Evolutionary conservation across 2,329 filamentous ascomycete species (phyloP).

Genomic region (Epichloe sp.): DNA sequence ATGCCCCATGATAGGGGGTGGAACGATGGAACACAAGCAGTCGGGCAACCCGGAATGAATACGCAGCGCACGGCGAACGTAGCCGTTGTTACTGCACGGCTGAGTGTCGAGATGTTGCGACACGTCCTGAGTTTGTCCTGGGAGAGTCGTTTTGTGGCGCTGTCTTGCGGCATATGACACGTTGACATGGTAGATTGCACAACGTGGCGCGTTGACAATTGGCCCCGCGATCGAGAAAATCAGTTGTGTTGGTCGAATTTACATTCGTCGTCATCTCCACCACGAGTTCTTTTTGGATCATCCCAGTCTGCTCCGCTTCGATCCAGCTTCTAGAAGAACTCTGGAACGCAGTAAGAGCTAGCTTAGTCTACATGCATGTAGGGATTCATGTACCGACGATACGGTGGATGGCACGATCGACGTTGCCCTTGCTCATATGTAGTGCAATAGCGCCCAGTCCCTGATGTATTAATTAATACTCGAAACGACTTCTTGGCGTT

Average conservation of each 20-base stretch:
- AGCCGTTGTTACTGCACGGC: not conserved
- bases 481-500: too few relatives aligned
- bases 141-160: not conserved
- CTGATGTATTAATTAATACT: not conserved
- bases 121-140: not conserved
- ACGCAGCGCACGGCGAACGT: not conserved
- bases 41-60: constrained; percentile 9
- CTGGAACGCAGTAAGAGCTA: not conserved
- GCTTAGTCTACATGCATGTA: too few relatives aligned
- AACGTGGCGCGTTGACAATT: not conserved
- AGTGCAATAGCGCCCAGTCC: too few relatives aligned
- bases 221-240: not conserved
- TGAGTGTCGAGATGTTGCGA: not conserved
- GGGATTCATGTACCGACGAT: not conserved
- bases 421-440: not conserved
- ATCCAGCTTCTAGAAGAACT: constrained; percentile 1
- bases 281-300: not conserved
- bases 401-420: not conserved
- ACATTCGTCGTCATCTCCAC: not conserved
- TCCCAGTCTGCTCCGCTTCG: not conserved
- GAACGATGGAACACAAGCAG: not conserved
- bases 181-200: not conserved
- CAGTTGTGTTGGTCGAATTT: not conserved
- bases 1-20: not conserved
- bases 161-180: not conserved